Base-by-base conservation (phyloP, 2,329 filamentous ascomycete species). In the Plenodomus tracheiphilus region DNA sequence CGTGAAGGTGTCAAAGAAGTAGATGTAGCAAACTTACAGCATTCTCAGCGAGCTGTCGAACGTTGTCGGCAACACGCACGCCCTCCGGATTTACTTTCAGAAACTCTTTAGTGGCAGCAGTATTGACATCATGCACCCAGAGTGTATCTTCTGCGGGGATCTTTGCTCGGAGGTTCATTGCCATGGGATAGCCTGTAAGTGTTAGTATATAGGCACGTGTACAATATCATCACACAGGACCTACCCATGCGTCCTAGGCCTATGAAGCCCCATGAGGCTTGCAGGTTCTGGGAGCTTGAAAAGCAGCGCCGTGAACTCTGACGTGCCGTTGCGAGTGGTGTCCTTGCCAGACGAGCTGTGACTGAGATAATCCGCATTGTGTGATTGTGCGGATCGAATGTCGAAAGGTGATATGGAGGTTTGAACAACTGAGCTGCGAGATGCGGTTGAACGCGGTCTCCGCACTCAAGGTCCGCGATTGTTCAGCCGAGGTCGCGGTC, bases 131-230 rank as follows among this genome's bases (percentile, higher is more conserved):
- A 62, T 84, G 83, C 25, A 90, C 73, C 50, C 84, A 76, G 40
- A 90, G 69, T 0, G 77, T 83, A 66, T 90, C 87, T 9, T 79
- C 76, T 18, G 77, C 72, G 3, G 85, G 81, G 22, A 88, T 79
- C 68, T 88, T 89, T 32, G 81, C 77, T 59, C 85, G 80, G 4
- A 90, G 76, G 61, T 89, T 90, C 68, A 79, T 82, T 30, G 87
- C 87, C 87, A 90, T 90, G 40, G 85, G 82, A 58, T 85, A 89
- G 40, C 87, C 86, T 87, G 52, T 17, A 11, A 40, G 9, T 28
- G 40, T 66, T 46, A 69, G 53, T 18, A 36, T n/a, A 44, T n/a
- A n/a, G n/a, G n/a, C 4, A 32, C 8, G 11, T 36, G 30, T 32
- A 13, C 47, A 40, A 51, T 65, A 34, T 8, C 8, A 17, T 21